phyloP scores from a whole-genome alignment of 306 rosid species.

The Dicorynia guianensis region DNA sequence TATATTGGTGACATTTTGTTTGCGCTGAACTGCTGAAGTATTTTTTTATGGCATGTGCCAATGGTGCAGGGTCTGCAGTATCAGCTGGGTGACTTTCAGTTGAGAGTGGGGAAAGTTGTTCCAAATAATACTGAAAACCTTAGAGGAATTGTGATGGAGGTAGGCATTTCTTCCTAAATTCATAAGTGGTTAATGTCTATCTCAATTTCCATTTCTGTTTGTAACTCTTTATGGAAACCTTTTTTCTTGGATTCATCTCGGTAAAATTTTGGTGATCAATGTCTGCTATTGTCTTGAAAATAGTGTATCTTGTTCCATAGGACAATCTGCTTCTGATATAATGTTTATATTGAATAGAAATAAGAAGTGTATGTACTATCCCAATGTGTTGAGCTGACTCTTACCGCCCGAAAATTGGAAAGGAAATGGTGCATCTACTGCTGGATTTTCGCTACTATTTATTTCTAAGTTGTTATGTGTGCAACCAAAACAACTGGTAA shows the following conservation, averaged over 20 bases:
- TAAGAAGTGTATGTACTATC: background rate
- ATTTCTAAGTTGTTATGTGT: too few species aligned
- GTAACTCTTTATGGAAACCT: background rate
- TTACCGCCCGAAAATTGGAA: too few species aligned
- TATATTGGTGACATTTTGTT: background rate
- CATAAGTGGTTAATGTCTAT: conserved; percentile 6
- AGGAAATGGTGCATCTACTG: too few species aligned
- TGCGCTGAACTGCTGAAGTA: background rate
- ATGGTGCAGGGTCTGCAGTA: conserved; percentile 63
- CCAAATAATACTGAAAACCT: conserved; percentile 73
- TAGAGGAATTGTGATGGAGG: conserved; percentile 96
- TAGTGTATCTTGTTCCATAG: background rate
- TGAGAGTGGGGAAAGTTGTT: conserved; percentile 81
- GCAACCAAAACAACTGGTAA: too few species aligned
- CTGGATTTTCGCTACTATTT: too few species aligned
- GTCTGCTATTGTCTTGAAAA: background rate
- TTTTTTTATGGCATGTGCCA: conserved; percentile 17
- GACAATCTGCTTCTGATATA: background rate
- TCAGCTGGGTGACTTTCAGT: conserved; percentile 83
- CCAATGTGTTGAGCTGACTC: too few species aligned
- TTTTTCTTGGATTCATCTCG: background rate
- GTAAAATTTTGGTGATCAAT: background rate
- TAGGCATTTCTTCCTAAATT: conserved; percentile 12
- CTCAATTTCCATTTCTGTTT: conserved; percentile 12
- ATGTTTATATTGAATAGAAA: conserved; percentile 14